Evolutionary conservation across 345 rosid genomes (phyloP).

Genomic region (Balakata baccata): DNA sequence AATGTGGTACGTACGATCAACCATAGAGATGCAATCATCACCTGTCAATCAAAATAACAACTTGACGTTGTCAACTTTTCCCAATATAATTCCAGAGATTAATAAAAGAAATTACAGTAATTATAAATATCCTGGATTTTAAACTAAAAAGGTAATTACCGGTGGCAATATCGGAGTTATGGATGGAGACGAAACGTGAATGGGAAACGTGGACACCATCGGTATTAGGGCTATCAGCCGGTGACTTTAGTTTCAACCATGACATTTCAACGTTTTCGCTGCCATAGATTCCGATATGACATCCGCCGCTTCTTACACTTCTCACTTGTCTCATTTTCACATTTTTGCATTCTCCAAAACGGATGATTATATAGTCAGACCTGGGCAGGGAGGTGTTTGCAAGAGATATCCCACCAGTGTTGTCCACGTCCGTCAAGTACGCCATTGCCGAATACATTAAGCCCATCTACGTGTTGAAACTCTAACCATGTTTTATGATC

Average conservation of each 20-base stretch:
- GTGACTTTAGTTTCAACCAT: not conserved
- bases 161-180: conserved; percentile 21
- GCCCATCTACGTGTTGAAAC: conserved; percentile 21
- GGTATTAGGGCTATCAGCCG: conserved; percentile 39
- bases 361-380: too few species aligned
- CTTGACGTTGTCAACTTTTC: too few species aligned
- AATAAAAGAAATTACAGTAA: too few species aligned
- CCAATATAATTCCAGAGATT: too few species aligned
- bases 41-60: conserved; percentile 17
- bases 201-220: conserved; percentile 41
- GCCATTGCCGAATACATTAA: conserved; percentile 23
- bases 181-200: conserved; percentile 17
- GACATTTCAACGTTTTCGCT: not conserved
- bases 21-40: conserved; percentile 45
- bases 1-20: conserved; percentile 30
- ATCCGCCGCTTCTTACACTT: not conserved
- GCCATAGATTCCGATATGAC: not conserved
- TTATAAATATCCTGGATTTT: too few species aligned
- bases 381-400: conserved; percentile 30
- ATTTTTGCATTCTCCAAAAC: not conserved
- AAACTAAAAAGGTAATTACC: conserved; percentile 26
- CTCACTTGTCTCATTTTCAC: not conserved
- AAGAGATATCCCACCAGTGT: conserved; percentile 44
- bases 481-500: conserved; percentile 31
- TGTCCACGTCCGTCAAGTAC: conserved; percentile 32